phyloP scores from a whole-genome alignment of 2,329 filamentous ascomycete species.

The Fusarium sambucinum region DNA sequence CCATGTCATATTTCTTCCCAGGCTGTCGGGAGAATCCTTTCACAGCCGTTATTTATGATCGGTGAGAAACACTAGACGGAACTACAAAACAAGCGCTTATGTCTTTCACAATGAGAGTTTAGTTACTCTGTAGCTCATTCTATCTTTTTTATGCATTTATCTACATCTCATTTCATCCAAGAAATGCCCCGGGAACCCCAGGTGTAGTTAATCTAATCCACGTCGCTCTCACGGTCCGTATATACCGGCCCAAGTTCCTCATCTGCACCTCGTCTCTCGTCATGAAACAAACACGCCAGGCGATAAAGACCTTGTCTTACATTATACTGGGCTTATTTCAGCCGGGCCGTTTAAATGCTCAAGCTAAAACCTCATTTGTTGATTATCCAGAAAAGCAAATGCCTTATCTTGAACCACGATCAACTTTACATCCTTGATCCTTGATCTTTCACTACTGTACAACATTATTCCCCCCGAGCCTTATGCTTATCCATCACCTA shows the following conservation, averaged over 20 bases:
- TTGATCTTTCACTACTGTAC: slow-evolving; percentile 3
- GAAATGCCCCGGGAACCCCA: not conserved
- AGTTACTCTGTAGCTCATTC: not conserved
- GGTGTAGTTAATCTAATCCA: not conserved
- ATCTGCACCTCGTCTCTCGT: slow-evolving; percentile 24
- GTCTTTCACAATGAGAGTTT: not conserved
- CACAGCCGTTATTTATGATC: not conserved
- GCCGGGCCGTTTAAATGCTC: slow-evolving; percentile 26
- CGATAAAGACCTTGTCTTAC: slow-evolving; percentile 6
- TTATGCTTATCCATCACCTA: slow-evolving; percentile 19
- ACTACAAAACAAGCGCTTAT: not conserved
- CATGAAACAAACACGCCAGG: not conserved
- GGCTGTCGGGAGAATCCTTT: slow-evolving; percentile 23
- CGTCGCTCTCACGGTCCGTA: slow-evolving; percentile 45
- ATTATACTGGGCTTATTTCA: slow-evolving; percentile 16
- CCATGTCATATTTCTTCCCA: slow-evolving; percentile 14
- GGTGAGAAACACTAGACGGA: slow-evolving; percentile 3
- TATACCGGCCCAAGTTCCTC: slow-evolving; percentile 36
- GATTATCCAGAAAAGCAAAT: not conserved
- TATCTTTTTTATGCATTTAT: not conserved
- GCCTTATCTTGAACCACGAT: slow-evolving; percentile 25
- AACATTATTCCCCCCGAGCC: slow-evolving; percentile 4
- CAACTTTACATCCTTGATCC: slow-evolving; percentile 29
- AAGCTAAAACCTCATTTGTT: slow-evolving; percentile 1
- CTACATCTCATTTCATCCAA: not conserved